Conservation (phyloP, 2,329 filamentous ascomycete species). For the Fusarium mundagurra region DNA sequence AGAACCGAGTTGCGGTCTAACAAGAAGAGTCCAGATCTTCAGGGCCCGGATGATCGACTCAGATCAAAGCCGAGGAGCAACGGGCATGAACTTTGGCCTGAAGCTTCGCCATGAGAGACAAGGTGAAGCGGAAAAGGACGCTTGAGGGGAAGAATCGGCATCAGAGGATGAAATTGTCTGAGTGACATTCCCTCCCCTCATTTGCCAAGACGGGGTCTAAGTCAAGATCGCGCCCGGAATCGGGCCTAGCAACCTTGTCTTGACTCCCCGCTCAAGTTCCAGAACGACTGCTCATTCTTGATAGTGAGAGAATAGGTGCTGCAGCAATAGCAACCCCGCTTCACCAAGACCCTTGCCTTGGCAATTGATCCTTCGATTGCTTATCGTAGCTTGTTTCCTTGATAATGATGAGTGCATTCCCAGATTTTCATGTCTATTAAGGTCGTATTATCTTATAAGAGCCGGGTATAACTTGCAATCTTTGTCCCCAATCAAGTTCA, state of each 20-base stretch:
- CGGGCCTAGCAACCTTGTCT: conserved; percentile 27
- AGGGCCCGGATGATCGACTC: not conserved
- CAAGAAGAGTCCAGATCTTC: not conserved
- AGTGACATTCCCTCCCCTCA: conserved; percentile 21
- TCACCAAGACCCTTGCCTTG: conserved; percentile 29
- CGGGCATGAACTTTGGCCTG: not conserved
- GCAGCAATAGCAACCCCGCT: conserved; percentile 21
- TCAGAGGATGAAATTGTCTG: conserved; percentile 8
- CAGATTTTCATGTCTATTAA: conserved; percentile 30
- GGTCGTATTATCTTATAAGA: conserved; percentile 18
- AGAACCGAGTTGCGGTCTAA: conserved; percentile 16
- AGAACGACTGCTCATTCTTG: conserved; percentile 18
- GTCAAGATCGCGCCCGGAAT: conserved; percentile 23
- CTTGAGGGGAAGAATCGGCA: conserved; percentile 15
- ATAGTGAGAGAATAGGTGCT: not conserved
- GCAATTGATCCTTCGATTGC: conserved; percentile 8
- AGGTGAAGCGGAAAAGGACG: not conserved
- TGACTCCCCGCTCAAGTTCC: conserved; percentile 26
- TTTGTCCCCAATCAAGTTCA: conserved; percentile 3
- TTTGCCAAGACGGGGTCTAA: conserved; percentile 33
- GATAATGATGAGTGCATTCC: conserved; percentile 17
- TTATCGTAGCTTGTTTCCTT: conserved; percentile 24
- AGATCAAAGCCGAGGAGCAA: not conserved
- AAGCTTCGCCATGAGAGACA: not conserved
- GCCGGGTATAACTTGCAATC: conserved; percentile 16